Percentiles rank a stretch among this genome's conserved stretches.
phyloP scores from a whole-genome alignment of 139 green algal species.

The Picochlorum sp. region DNA sequence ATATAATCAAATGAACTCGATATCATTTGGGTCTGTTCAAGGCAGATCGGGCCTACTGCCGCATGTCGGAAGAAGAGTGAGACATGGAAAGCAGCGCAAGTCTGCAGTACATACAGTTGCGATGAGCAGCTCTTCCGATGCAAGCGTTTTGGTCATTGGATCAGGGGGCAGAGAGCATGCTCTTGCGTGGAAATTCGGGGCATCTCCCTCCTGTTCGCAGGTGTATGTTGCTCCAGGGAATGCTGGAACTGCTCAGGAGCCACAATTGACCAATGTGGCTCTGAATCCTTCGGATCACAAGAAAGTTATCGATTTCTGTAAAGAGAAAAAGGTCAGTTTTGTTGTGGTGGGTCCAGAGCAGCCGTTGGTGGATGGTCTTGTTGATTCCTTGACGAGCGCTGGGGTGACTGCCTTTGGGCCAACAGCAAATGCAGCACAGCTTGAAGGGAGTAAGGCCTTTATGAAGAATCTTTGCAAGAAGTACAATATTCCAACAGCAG shows the following conservation, averaged over 20 bases:
- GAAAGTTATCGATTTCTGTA: constrained; percentile 69
- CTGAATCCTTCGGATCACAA: constrained; percentile 43
- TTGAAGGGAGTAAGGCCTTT: constrained; percentile 95
- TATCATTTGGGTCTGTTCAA: too few species aligned
- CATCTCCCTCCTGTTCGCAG: constrained; percentile 44
- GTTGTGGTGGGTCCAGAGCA: constrained; percentile 87
- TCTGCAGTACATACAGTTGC: not conserved
- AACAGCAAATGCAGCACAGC: constrained; percentile 61
- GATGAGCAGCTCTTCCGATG: not conserved
- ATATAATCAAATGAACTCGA: too few species aligned
- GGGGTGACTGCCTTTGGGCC: constrained; percentile 86
- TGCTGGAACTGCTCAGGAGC: constrained; percentile 65
- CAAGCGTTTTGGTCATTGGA: constrained; percentile 81
- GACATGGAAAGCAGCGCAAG: not conserved
- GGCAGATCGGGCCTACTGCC: too few species aligned
- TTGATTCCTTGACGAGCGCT: constrained; percentile 56
- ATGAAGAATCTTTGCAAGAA: constrained; percentile 90
- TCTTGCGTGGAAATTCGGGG: constrained; percentile 76
- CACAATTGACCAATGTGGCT: constrained; percentile 35
- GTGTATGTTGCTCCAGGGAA: constrained; percentile 80
- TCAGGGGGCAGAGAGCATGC: constrained; percentile 82
- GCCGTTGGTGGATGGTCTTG: constrained; percentile 88
- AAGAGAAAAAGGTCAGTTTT: constrained; percentile 56
- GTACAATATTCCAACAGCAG: constrained; percentile 89
- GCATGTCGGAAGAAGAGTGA: not conserved